Evolutionary conservation across 768 basidiomycete genomes (phyloP).

Genomic region (Lactarius tabidus): DNA sequence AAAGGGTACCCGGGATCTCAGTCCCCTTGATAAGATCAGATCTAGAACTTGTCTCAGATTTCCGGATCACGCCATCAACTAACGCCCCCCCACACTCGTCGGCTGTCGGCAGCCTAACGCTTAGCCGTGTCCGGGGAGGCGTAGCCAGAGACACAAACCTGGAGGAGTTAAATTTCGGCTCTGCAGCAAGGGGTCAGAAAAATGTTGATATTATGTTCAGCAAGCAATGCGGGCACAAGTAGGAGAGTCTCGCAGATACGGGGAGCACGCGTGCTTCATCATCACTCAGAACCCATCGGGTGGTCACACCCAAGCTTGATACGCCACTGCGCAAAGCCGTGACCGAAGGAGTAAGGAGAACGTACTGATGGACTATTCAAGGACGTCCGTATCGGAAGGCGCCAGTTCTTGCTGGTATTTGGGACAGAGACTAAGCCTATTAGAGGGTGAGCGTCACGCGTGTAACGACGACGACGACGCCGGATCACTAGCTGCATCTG

Average conservation of each 20-base stretch:
- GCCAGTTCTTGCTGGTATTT: not conserved
- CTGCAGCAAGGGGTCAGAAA: not conserved
- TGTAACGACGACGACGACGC: slow-evolving; percentile 16
- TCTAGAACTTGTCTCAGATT: slow-evolving; percentile 15
- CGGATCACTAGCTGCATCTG: not conserved
- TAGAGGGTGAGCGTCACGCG: slow-evolving; percentile 10
- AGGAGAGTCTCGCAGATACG: not conserved
- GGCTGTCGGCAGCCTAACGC: not conserved
- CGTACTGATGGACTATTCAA: not conserved
- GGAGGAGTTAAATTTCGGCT: not conserved
- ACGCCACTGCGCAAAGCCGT: slow-evolving; percentile 6
- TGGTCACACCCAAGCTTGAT: not conserved
- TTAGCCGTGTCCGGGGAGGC: not conserved
- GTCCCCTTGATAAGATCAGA: slow-evolving; percentile 19
- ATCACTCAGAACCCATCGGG: slow-evolving; percentile 12
- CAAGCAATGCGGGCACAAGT: not conserved
- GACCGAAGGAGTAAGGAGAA: not conserved
- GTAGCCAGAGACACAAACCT: not conserved
- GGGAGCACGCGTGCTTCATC: slow-evolving; percentile 13
- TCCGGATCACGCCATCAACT: not conserved
- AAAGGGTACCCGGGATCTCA: not conserved
- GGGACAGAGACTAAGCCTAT: not conserved
- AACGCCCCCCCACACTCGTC: not conserved
- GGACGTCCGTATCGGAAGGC: not conserved
- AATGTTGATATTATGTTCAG: not conserved